A percentile compares a stretch with the other conserved stretches of the same genome.
phyloP scores from a whole-genome alignment of 208 protist species.

The Naegleria lovaniensis region DNA sequence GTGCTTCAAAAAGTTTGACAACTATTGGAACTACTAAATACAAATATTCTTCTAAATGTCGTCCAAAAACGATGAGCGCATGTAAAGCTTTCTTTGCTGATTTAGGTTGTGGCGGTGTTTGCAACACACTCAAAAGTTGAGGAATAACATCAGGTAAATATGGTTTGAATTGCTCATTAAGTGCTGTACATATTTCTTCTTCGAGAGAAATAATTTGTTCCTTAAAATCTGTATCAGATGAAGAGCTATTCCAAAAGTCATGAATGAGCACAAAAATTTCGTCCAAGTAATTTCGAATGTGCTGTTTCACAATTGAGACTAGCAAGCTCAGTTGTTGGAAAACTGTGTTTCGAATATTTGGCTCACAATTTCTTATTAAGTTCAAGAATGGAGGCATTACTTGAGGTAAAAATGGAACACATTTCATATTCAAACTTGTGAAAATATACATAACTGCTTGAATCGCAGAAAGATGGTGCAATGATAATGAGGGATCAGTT shows the following conservation, averaged over 20 bases:
- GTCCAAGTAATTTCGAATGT: conserved; percentile 30
- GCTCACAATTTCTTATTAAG: conserved; percentile 43
- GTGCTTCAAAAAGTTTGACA: conserved; percentile 43
- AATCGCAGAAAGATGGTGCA: conserved; percentile 61
- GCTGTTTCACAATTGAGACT: conserved; percentile 11
- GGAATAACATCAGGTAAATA: conserved; percentile 71
- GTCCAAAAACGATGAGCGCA: conserved; percentile 61
- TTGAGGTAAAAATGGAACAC: conserved; percentile 64
- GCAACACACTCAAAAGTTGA: conserved; percentile 52
- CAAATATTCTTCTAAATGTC: conserved; percentile 74
- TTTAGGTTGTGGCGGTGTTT: not conserved
- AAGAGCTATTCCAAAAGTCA: conserved; percentile 39
- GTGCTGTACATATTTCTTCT: conserved; percentile 65
- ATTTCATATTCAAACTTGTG: conserved; percentile 54
- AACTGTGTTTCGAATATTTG: conserved; percentile 20
- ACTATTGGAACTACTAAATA: conserved; percentile 75
- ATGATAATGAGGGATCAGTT: conserved; percentile 54
- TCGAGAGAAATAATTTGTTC: conserved; percentile 48
- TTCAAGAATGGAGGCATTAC: conserved; percentile 72
- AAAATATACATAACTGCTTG: conserved; percentile 71
- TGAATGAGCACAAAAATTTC: conserved; percentile 20
- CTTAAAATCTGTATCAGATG: conserved; percentile 48
- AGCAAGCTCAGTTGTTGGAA: conserved; percentile 32
- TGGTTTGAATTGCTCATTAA: conserved; percentile 77
- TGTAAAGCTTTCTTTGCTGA: conserved; percentile 49